Base-by-base conservation (phyloP, 345 rosid species). In the Hibiscus syriacus region DNA sequence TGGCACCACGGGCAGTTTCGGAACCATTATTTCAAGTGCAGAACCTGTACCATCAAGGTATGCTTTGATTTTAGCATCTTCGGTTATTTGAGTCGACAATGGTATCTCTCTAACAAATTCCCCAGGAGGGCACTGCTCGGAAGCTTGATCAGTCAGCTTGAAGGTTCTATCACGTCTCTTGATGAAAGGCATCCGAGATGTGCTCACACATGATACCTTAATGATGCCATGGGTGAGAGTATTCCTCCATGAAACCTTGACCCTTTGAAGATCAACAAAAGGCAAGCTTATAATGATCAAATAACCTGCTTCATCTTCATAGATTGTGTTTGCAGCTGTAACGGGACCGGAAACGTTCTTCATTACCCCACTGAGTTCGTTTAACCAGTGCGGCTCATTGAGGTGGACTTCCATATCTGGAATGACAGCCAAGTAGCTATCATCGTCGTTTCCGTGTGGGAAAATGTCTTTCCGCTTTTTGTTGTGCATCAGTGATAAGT, bases 81-180 rank as follows among this genome's bases (percentile, higher is more conserved):
- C 99, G 0, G 99, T 95, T 38, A 94, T 91, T 39, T 95, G 85
- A 55, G 86, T 91, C 11, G 90, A 86, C 9, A 94, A 79, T 4
- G 91, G 87, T 65, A 94, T 89, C 62, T 87, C 97, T 81, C 99
- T 82, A 66, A 94, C 82, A 56, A 94, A 94, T 45, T 94, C 99
- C 63, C 99, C 99, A 0, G 97, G 97, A 73, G 95, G 99, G 76
- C 99, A 94, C 65, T 91, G 99, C 86, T 94, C 99, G 0, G 99
- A 81, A 20, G 86, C 71, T 32, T 92, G 90, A 84, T 94, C 99
- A 11, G 95, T 83, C 54, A 94, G 81, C 83, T 94, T 94, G 80
- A 94, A 94, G 5, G 97, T 91, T 75, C 96, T 80, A 25, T 91
- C 96, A 49, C 80, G 96, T 79, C 90, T 80, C 79, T 89, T 87